Conservation (phyloP, 192 early-diverging fungal species). For the Linnemannia hyalina region DNA sequence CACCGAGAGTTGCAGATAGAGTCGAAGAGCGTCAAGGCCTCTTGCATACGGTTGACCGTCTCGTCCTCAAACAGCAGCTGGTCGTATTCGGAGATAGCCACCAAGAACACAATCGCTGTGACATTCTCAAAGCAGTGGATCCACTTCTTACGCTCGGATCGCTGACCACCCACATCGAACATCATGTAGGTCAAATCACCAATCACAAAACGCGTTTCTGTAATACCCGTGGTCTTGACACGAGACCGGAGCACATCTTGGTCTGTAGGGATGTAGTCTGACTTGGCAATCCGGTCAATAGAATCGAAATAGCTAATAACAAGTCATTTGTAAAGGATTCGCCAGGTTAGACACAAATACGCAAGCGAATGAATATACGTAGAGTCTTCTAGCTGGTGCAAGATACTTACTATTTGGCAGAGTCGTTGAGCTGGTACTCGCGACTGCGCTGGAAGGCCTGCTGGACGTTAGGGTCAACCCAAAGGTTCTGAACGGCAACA, state of each 20-base stretch:
- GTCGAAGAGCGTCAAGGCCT: constrained; percentile 96
- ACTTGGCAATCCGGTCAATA: constrained; percentile 87
- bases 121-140: constrained; percentile 99
- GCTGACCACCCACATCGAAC: constrained; percentile 98
- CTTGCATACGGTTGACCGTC: constrained; percentile 96
- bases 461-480: constrained; percentile 88
- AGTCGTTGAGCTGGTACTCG: constrained; percentile 98
- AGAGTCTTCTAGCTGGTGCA: not conserved
- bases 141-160: constrained; percentile 99
- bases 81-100: constrained; percentile 96
- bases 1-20: constrained; percentile 98
- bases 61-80: constrained; percentile 97
- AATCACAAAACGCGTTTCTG: constrained; percentile 93
- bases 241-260: constrained; percentile 97
- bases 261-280: constrained; percentile 89
- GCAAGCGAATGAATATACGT: not conserved
- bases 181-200: constrained; percentile 94
- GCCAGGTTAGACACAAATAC: not conserved
- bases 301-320: constrained; percentile 89
- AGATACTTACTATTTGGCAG: constrained; percentile 86
- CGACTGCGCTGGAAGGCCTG: constrained; percentile 84
- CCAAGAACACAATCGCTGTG: constrained; percentile 95
- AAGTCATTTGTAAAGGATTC: not conserved
- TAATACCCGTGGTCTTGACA: constrained; percentile 98
- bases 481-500: constrained; percentile 84